Percentiles rank a stretch among this genome's conserved stretches.
These are phyloP conservation scores for Curvularia lunata DNA, from an alignment of 2,329 filamentous ascomycete species.

Conservation along the genomic window DNA sequence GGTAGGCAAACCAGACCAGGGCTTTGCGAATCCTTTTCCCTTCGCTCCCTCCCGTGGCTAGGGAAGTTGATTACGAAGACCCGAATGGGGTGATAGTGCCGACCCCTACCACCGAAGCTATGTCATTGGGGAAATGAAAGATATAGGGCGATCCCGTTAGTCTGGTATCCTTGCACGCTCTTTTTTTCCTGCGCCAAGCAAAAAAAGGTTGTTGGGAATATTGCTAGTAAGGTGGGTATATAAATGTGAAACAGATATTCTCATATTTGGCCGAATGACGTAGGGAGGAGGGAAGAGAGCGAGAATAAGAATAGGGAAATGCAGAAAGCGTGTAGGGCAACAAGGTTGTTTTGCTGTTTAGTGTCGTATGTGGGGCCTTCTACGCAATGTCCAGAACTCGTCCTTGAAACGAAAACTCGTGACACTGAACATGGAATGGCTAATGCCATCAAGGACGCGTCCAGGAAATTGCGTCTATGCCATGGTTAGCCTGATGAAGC, in stretches of 20 bases:
- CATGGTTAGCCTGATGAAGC: background rate
- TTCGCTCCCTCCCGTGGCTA: background rate
- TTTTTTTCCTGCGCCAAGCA: background rate
- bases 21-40: background rate
- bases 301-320: background rate
- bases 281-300: background rate
- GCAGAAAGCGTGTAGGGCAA: background rate
- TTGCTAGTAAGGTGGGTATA: background rate
- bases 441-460: background rate
- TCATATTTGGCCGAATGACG: background rate
- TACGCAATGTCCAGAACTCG: background rate
- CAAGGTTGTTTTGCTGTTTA: background rate
- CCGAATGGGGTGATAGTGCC: background rate
- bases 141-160: background rate
- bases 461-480: slow-evolving; percentile 1
- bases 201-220: background rate
- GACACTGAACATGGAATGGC: background rate
- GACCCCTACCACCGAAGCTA: background rate
- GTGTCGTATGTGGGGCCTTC: background rate
- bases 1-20: too few relatives aligned
- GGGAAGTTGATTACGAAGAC: background rate
- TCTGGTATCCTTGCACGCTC: background rate
- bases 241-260: background rate
- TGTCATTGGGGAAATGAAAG: background rate
- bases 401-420: background rate